Evolutionary conservation across 192 early-diverging fungal genomes (phyloP).

Genomic region (Spinellus fusiger): DNA sequence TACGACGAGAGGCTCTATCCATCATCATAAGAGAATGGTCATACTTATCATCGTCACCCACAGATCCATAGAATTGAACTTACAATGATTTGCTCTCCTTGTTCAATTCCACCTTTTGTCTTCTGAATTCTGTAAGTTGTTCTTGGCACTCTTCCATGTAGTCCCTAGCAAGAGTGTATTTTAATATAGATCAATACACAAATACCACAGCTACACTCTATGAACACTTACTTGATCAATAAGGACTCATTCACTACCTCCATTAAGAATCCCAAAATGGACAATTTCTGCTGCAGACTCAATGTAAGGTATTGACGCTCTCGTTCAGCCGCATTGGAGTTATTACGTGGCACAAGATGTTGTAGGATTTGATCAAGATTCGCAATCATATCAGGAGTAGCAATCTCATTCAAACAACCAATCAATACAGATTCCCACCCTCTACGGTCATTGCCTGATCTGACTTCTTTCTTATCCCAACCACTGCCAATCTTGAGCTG

Average conservation of each 20-base stretch:
- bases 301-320: slow-evolving; percentile 22
- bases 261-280: slow-evolving; percentile 20
- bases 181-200: background rate
- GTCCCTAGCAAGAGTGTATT: slow-evolving; percentile 2
- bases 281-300: slow-evolving; percentile 15
- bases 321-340: slow-evolving; percentile 18
- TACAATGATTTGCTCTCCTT: slow-evolving; percentile 27
- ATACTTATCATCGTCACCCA: background rate
- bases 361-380: slow-evolving; percentile 38
- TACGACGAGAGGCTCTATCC: background rate
- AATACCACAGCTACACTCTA: background rate
- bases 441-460: slow-evolving; percentile 31
- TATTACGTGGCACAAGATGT: slow-evolving; percentile 23
- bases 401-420: slow-evolving; percentile 48
- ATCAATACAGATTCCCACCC: slow-evolving; percentile 42
- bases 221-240: slow-evolving; percentile 20
- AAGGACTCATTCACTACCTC: slow-evolving; percentile 27
- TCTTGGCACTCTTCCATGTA: slow-evolving; percentile 36
- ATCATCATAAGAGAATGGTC: background rate
- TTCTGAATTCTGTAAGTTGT: slow-evolving; percentile 22
- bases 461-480: slow-evolving; percentile 44
- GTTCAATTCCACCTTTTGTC: slow-evolving; percentile 27
- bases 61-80: background rate
- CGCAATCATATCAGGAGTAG: slow-evolving; percentile 37
- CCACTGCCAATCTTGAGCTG: slow-evolving; percentile 29